These are phyloP conservation scores for Nicotiana undulata DNA, from an alignment of 257 asterid species.

Conservation along the genomic window DNA sequence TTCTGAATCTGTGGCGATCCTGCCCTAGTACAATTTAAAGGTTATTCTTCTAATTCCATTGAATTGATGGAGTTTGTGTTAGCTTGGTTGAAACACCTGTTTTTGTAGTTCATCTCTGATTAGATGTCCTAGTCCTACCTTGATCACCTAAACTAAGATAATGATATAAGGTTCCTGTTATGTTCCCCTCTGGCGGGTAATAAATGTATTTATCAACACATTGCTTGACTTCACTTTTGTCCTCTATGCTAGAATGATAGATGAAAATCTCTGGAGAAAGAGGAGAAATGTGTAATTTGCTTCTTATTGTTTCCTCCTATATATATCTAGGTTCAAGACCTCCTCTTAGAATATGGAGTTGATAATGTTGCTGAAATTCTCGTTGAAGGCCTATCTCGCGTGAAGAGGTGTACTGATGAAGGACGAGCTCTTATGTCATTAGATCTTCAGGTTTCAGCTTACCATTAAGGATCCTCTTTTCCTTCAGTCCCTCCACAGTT, in stretches of 20 bases:
- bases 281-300: neutral
- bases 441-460: slow-evolving; percentile 81
- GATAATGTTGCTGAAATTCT: slow-evolving; percentile 87
- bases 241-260: neutral
- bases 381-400: slow-evolving; percentile 87
- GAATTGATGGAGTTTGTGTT: slow-evolving; percentile 1
- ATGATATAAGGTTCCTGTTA: neutral
- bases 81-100: neutral
- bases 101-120: neutral
- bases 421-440: slow-evolving; percentile 98
- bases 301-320: neutral
- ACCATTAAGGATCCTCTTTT: neutral
- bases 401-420: slow-evolving; percentile 94
- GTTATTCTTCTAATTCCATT: neutral
- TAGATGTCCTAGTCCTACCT: neutral
- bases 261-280: neutral
- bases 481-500: neutral
- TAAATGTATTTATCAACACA: neutral
- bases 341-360: slow-evolving; percentile 84
- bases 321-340: slow-evolving; percentile 63
- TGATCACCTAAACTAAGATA: neutral
- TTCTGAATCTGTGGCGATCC: neutral
- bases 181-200: neutral
- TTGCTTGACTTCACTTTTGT: neutral
- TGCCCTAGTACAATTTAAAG: neutral